phyloP scores from a whole-genome alignment of 257 asterid genomes.

The Oldenlandia corymbosa region DNA sequence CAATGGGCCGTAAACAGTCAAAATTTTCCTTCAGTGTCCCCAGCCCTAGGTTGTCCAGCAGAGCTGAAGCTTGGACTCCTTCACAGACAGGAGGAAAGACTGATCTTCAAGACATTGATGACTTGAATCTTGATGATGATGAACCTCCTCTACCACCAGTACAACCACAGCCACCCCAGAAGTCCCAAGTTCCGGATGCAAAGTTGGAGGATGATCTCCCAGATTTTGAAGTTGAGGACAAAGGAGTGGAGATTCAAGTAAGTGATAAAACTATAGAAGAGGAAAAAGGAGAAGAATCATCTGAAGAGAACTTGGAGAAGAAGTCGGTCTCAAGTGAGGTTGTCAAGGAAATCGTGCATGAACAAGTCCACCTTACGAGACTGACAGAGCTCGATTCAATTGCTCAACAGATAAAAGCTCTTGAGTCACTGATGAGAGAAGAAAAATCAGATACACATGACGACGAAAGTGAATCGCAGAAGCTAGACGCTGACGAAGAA shows the following conservation, averaged over 20 bases:
- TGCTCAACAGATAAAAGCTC: conserved; percentile 85
- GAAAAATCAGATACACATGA: conserved; percentile 31
- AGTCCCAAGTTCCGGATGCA: conserved; percentile 28
- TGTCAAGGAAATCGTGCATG: conserved; percentile 77
- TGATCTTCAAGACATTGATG: conserved; percentile 59
- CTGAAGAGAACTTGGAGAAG: conserved; percentile 48
- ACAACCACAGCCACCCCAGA: conserved; percentile 14
- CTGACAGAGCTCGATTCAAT: conserved; percentile 71
- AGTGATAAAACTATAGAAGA: conserved; percentile 24
- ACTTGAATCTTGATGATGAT: conserved; percentile 67
- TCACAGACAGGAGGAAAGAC: conserved; percentile 40
- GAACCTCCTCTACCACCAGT: conserved; percentile 44
- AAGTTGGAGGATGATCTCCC: conserved; percentile 57
- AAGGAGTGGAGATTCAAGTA: conserved; percentile 66
- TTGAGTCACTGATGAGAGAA: conserved; percentile 69
- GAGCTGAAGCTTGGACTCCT: conserved; percentile 59
- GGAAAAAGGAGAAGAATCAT: conserved; percentile 19
- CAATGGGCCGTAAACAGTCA: conserved; percentile 62
- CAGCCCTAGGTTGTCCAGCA: conserved; percentile 54
- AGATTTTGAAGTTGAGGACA: conserved; percentile 83
- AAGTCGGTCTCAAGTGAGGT: conserved; percentile 65
- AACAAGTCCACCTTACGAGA: conserved; percentile 49
- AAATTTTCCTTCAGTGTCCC: conserved; percentile 75
- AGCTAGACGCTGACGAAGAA: conserved; percentile 76
- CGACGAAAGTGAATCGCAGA: conserved; percentile 50